Evolutionary conservation across 2,329 filamentous ascomycete genomes (phyloP).

Genomic region (Ophiostoma sp.): DNA sequence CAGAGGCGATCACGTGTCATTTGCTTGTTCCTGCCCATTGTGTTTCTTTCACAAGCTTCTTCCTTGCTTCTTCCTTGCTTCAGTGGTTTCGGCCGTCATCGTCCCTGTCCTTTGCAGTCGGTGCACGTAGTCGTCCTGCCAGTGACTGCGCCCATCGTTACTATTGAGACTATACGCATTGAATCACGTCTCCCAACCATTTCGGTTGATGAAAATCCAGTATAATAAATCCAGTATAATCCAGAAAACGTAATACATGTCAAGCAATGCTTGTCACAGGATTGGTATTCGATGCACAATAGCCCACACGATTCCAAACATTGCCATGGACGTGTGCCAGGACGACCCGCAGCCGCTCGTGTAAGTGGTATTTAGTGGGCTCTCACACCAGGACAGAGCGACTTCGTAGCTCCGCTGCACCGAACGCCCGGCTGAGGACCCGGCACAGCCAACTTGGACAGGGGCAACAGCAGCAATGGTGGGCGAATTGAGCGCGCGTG

Average conservation of each 20-base stretch:
- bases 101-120: no score
- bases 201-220: no score
- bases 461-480: neutral
- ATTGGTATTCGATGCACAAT: no score
- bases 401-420: constrained; percentile 23
- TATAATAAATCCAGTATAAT: no score
- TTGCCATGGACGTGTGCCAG: no score
- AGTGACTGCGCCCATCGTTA: no score
- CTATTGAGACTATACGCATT: no score
- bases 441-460: constrained; percentile 2
- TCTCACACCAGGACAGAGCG: neutral
- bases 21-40: neutral
- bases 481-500: neutral
- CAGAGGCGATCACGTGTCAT: constrained; percentile 1
- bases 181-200: no score
- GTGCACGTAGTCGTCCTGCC: neutral
- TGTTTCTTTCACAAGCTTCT: neutral
- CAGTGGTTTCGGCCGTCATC: neutral
- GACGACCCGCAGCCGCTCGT: constrained; percentile 11
- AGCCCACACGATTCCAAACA: no score
- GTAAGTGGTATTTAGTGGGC: constrained; percentile 14
- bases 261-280: no score
- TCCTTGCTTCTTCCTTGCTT: neutral
- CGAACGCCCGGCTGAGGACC: constrained; percentile 21
- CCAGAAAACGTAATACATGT: no score